Base-by-base conservation (phyloP, 306 rosid species). In the Gynostemma pentaphyllum region DNA sequence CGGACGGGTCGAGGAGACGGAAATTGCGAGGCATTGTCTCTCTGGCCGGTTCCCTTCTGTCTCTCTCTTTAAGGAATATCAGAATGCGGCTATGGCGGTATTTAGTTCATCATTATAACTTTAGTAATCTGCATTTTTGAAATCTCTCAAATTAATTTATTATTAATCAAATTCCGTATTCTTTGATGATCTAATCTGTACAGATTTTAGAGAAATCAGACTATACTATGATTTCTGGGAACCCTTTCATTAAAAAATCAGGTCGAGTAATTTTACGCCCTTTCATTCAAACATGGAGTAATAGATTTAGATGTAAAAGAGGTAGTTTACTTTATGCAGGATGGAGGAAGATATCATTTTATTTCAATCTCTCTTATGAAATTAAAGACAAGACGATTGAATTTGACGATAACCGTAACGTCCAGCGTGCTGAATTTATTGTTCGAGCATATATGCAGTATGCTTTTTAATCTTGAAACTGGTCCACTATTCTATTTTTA, bases 321-420 rank as follows among this genome's bases (percentile, higher is more conserved):
- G 32, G 46, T 2, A 59, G 46, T 59, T 54, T 37, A 3, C 64
- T 37, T 74, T 71, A 56, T 62, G 30, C 68, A 87, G 97, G 97
- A 55, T 91, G 97, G 97, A 85, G 97, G 80, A 91, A 91, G 86
- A 87, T 91, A 75, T 83, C 96, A 53, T 91, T 89, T 75, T 91
- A 76, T 80, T 91, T 87, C 79, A 87, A 91, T 72, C 81, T 91
- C 71, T 91, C 97, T 61, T 91, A 74, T 75, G 97, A 91, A 81
- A 87, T 91, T 62, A 83, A 82, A 73, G 97, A 91, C 74, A 91
- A 79, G 83, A 79, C 67, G 48, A 87, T 91, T 64, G 97, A 91
- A 72, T 85, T 85, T 74, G 97, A 91, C 61, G 89, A 88, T 42
- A 67, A 79, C 47, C 92, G 85, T 27, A 91, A 91, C 55, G 97